A percentile compares a stretch with the other conserved stretches of the same genome.
Conservation (phyloP, 768 basidiomycete species). For the Lactarius indigo region DNA sequence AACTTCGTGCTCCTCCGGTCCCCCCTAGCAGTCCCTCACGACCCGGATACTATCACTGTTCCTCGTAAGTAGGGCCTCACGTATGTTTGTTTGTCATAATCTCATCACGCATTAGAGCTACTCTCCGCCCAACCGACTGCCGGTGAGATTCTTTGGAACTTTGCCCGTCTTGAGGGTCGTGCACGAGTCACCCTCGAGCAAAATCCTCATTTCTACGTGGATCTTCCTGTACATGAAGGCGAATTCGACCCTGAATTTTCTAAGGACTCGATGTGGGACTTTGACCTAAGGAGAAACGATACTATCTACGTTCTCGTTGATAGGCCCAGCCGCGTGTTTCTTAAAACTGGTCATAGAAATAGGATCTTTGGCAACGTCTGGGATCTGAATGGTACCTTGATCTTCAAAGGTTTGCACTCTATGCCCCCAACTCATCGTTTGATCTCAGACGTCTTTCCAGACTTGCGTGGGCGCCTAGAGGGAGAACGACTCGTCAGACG, state of each 20-base stretch:
- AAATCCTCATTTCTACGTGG: constrained; percentile 15
- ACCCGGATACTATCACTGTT: not conserved
- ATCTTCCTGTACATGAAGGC: not conserved
- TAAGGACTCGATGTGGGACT: too few relatives aligned
- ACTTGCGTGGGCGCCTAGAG: not conserved
- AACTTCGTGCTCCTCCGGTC: not conserved
- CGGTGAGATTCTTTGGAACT: constrained; percentile 18
- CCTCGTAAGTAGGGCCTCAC: not conserved
- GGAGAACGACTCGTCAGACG: not conserved
- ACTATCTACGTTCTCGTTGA: constrained; percentile 3
- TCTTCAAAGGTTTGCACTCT: constrained; percentile 3
- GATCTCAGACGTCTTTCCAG: not conserved
- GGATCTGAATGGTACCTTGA: not conserved
- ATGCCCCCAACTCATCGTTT: not conserved
- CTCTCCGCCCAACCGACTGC: not conserved
- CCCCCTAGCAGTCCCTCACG: not conserved
- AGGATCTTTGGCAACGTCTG: constrained; percentile 5
- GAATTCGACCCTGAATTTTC: too few relatives aligned
- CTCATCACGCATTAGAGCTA: not conserved
- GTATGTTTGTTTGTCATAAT: not conserved
- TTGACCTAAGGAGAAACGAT: not conserved
- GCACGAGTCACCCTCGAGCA: constrained; percentile 7
- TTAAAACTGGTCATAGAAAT: not conserved
- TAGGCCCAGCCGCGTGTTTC: constrained; percentile 4
- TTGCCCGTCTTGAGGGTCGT: not conserved